Evolutionary conservation across 2,329 filamentous ascomycete species (phyloP).

Genomic region (Westerdykella aurantiaca): DNA sequence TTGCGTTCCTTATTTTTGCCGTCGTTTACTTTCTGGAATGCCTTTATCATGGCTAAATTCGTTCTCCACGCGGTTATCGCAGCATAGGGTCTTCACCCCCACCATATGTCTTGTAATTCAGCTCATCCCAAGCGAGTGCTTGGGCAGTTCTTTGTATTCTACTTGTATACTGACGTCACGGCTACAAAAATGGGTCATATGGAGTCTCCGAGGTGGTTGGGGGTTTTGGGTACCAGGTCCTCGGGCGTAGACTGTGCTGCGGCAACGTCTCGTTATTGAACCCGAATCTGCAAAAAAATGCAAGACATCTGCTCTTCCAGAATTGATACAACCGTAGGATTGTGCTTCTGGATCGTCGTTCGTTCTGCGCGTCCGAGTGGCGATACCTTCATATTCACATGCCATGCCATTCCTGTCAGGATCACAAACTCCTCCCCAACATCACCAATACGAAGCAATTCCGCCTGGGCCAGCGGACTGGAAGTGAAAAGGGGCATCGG

Average conservation of each 20-base stretch:
- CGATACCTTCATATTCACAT: too few species aligned
- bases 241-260: not conserved
- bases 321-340: too few species aligned
- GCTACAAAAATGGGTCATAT: constrained; percentile 10
- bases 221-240: not conserved
- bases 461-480: too few species aligned
- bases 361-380: too few species aligned
- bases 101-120: constrained; percentile 16
- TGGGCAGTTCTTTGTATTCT: constrained; percentile 18
- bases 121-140: constrained; percentile 3
- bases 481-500: too few species aligned
- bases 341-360: too few species aligned
- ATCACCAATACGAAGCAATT: too few species aligned
- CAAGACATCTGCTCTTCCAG: too few species aligned
- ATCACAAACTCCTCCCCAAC: too few species aligned
- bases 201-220: constrained; percentile 8
- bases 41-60: constrained; percentile 47
- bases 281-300: too few species aligned
- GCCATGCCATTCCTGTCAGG: too few species aligned
- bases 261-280: too few species aligned
- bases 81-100: constrained; percentile 17
- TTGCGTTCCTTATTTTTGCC: constrained; percentile 86
- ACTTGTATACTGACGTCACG: constrained; percentile 13
- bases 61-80: constrained; percentile 1
- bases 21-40: constrained; percentile 86